phyloP scores from a whole-genome alignment of 129 eudicot genomes.

The Escallonia rubra region DNA sequence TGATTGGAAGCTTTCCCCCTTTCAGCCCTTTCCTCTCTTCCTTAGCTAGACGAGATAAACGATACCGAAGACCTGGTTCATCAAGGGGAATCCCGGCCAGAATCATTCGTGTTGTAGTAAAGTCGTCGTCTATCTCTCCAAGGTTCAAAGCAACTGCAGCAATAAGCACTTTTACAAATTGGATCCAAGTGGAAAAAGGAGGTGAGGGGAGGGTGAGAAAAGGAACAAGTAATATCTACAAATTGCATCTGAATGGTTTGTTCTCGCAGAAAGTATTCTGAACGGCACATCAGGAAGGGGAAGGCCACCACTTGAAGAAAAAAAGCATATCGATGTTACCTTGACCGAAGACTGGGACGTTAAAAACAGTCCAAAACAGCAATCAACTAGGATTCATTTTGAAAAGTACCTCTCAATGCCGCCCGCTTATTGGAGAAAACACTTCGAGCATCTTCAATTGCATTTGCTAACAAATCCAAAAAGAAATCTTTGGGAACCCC shows the following conservation, averaged over 20 bases:
- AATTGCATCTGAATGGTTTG: too few species aligned
- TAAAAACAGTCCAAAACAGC: too few species aligned
- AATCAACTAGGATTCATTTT: neutral
- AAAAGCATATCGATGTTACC: too few species aligned
- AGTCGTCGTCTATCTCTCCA: conserved; percentile 44
- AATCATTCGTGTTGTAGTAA: conserved; percentile 40
- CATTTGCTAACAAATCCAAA: conserved; percentile 27
- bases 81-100: conserved; percentile 50
- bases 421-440: conserved; percentile 37
- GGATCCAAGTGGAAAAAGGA: neutral
- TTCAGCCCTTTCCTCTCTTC: conserved; percentile 45
- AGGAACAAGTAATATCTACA: too few species aligned
- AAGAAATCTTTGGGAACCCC: conserved; percentile 64
- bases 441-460: conserved; percentile 42
- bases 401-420: conserved; percentile 57
- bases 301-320: too few species aligned
- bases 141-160: conserved; percentile 50
- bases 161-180: neutral
- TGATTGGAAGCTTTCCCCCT: conserved; percentile 59
- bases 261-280: too few species aligned
- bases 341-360: too few species aligned
- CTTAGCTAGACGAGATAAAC: conserved; percentile 37
- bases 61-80: conserved; percentile 53
- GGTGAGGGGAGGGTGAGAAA: neutral
- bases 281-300: too few species aligned